Percentiles rank a stretch among this genome's conserved stretches.
Conservation (phyloP, 768 basidiomycete genomes). For the Russula brevipes region DNA sequence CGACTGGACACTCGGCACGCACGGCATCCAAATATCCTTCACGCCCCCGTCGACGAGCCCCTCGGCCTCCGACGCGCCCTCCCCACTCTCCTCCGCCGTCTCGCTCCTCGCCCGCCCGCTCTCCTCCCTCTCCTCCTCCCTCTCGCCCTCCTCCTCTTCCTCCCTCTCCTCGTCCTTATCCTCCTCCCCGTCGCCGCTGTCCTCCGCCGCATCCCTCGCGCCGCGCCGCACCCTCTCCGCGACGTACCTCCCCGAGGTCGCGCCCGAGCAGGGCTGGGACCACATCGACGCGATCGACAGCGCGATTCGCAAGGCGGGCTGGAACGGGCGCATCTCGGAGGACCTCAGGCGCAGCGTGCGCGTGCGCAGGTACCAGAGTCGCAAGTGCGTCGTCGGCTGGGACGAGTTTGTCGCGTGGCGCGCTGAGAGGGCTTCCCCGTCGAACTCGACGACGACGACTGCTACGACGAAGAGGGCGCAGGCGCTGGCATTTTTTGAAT, state of each 20-base stretch:
- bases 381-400: slow-evolving; percentile 61
- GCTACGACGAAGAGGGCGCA: background rate
- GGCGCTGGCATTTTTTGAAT: too few relatives aligned
- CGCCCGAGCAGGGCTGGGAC: slow-evolving; percentile 90
- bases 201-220: background rate
- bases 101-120: slow-evolving; percentile 42
- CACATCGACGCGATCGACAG: slow-evolving; percentile 85
- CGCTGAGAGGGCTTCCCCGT: slow-evolving; percentile 38
- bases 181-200: slow-evolving; percentile 43
- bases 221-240: slow-evolving; percentile 58
- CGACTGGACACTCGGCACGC: slow-evolving; percentile 88
- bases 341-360: slow-evolving; percentile 70
- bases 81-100: slow-evolving; percentile 63
- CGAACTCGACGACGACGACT: slow-evolving; percentile 1
- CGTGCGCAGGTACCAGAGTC: slow-evolving; percentile 80
- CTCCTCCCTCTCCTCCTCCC: slow-evolving; percentile 61
- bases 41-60: slow-evolving; percentile 61
- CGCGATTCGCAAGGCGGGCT: slow-evolving; percentile 92
- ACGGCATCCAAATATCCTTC: slow-evolving; percentile 89
- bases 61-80: slow-evolving; percentile 57
- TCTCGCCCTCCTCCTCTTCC: slow-evolving; percentile 44
- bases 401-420: slow-evolving; percentile 78
- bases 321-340: slow-evolving; percentile 76
- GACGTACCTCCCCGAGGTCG: slow-evolving; percentile 91
- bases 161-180: slow-evolving; percentile 50